A percentile compares a stretch with the other conserved stretches of the same genome.
These are phyloP conservation scores for Cokeromyces recurvatus DNA, from an alignment of 371 early-diverging fungal genomes.

Conservation along the genomic window DNA sequence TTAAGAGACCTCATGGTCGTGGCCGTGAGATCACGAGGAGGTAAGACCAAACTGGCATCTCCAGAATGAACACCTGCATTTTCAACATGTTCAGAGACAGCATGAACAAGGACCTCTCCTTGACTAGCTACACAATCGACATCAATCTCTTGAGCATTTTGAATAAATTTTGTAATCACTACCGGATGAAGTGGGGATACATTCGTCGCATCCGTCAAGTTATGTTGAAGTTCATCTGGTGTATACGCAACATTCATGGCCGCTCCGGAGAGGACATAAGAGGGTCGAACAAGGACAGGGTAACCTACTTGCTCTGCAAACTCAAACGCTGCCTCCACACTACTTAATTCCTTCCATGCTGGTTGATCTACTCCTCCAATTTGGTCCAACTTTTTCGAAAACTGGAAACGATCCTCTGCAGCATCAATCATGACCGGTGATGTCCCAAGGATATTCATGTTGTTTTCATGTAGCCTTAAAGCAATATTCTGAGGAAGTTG, in stretches of 20 bases:
- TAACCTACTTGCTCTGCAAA: constrained; percentile 87
- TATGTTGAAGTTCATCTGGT: constrained; percentile 59
- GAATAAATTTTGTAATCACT: constrained; percentile 91
- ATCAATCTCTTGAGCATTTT: constrained; percentile 91
- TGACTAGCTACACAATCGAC: constrained; percentile 87
- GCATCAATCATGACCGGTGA: constrained; percentile 87
- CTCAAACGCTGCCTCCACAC: constrained; percentile 67
- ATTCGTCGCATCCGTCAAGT: constrained; percentile 77
- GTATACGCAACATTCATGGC: constrained; percentile 94
- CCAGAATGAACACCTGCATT: constrained; percentile 97
- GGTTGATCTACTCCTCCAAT: constrained; percentile 94
- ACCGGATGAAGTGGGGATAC: constrained; percentile 92
- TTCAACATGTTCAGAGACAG: constrained; percentile 92
- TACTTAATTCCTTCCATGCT: constrained; percentile 87
- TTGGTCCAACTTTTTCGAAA: constrained; percentile 80
- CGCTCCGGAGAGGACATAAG: constrained; percentile 93
- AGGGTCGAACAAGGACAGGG: constrained; percentile 92
- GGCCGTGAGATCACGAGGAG: constrained; percentile 69
- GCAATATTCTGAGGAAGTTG: constrained; percentile 96
- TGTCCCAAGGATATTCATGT: constrained; percentile 83
- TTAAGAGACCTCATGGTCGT: constrained; percentile 65
- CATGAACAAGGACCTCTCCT: constrained; percentile 79
- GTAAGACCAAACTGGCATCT: constrained; percentile 91
- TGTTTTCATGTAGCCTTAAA: constrained; percentile 61
- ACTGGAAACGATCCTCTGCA: constrained; percentile 93